Evolutionary conservation across 2,329 filamentous ascomycete genomes (phyloP).

Genomic region (Pseudocercospora fuligena): DNA sequence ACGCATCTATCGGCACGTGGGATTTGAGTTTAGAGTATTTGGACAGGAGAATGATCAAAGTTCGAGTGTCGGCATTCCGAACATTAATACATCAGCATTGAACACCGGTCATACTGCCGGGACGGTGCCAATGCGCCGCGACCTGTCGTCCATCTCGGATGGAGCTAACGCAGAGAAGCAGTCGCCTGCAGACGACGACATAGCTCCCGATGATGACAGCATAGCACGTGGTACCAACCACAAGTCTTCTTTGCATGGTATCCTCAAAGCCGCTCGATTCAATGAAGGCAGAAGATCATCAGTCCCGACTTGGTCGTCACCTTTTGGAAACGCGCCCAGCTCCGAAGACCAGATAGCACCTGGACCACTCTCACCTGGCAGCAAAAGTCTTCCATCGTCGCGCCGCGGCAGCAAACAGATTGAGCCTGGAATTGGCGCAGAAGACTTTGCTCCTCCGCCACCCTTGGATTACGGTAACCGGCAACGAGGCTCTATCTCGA

Average conservation of each 20-base stretch:
- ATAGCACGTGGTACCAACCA: background rate
- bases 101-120: background rate
- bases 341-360: slow-evolving; percentile 5
- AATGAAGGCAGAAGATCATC: slow-evolving; percentile 28
- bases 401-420: slow-evolving; percentile 37
- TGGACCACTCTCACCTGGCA: slow-evolving; percentile 14
- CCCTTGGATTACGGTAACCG: slow-evolving; percentile 10
- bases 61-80: slow-evolving; percentile 23
- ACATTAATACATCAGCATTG: slow-evolving; percentile 14
- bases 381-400: slow-evolving; percentile 32
- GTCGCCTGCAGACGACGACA: slow-evolving; percentile 17
- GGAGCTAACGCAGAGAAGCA: slow-evolving; percentile 28
- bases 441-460: slow-evolving; percentile 35
- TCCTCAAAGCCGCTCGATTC: slow-evolving; percentile 7
- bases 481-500: slow-evolving; percentile 33
- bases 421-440: slow-evolving; percentile 23
- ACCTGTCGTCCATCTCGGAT: slow-evolving; percentile 23
- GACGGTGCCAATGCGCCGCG: slow-evolving; percentile 7
- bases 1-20: slow-evolving; percentile 72
- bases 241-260: slow-evolving; percentile 3
- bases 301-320: slow-evolving; percentile 28
- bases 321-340: slow-evolving; percentile 24
- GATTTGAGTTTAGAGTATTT: slow-evolving; percentile 49
- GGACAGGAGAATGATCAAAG: slow-evolving; percentile 37
- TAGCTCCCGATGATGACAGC: slow-evolving; percentile 34